A percentile compares a stretch with the other conserved stretches of the same genome.
phyloP scores from a whole-genome alignment of 768 basidiomycete species.

The Chalciporus pseudorubinellus region DNA sequence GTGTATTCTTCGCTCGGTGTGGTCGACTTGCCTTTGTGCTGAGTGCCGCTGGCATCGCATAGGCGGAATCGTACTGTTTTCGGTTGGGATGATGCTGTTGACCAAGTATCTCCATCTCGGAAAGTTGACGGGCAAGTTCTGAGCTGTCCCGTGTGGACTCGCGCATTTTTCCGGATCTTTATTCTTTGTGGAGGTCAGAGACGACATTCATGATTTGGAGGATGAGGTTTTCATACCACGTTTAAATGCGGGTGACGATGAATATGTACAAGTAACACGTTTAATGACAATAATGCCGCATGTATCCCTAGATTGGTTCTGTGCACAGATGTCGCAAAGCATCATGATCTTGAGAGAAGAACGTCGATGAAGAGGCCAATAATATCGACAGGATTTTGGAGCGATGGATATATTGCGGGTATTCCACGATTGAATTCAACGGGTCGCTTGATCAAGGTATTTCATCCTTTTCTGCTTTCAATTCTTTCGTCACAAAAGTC shows the following conservation, averaged over 20 bases:
- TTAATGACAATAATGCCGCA: background rate
- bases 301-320: background rate
- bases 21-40: background rate
- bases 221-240: no score
- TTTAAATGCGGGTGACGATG: conserved; percentile 34
- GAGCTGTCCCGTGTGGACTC: conserved; percentile 4
- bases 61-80: conserved; percentile 41
- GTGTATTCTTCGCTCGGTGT: background rate
- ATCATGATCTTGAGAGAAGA: no score
- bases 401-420: no score
- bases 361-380: no score
- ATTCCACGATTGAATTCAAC: no score
- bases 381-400: no score
- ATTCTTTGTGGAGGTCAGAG: no score
- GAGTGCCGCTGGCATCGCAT: background rate
- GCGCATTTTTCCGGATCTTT: no score
- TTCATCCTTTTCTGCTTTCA: no score
- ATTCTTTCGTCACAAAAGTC: no score
- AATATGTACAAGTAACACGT: background rate
- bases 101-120: conserved; percentile 41
- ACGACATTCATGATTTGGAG: no score
- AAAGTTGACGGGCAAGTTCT: conserved; percentile 42
- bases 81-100: conserved; percentile 40
- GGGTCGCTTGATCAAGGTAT: no score
- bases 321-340: background rate